These are phyloP conservation scores for Epichloe uncinata DNA, from an alignment of 2,329 filamentous ascomycete genomes.

Conservation along the genomic window DNA sequence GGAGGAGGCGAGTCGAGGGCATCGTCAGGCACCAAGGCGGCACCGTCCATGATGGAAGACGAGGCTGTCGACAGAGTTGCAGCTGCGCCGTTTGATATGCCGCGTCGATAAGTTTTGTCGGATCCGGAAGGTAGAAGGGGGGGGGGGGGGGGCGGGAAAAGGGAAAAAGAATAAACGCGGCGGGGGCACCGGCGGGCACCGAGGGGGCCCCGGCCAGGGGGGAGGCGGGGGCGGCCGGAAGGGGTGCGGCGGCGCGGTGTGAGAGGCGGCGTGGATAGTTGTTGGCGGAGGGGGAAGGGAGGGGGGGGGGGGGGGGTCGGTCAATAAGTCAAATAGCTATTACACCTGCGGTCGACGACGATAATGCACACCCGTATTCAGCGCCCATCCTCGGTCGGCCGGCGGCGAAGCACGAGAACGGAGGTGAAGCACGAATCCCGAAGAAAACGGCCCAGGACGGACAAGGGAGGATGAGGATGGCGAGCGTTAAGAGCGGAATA, in stretches of 20 bases:
- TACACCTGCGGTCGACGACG: constrained; percentile 14
- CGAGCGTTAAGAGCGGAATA: neutral
- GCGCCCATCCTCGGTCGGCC: constrained; percentile 20
- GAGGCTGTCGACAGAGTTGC: constrained; percentile 6
- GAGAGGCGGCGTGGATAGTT: too few species aligned
- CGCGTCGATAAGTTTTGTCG: neutral
- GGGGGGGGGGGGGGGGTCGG: neutral
- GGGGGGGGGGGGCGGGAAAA: too few species aligned
- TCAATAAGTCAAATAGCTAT: constrained; percentile 11
- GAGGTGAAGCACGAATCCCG: neutral
- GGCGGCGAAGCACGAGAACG: constrained; percentile 1
- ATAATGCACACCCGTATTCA: constrained; percentile 11
- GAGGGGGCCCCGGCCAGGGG: too few species aligned
- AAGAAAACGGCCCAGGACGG: neutral
- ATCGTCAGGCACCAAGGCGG: constrained; percentile 36
- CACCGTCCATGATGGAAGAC: constrained; percentile 34
- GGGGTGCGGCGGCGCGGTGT: too few species aligned
- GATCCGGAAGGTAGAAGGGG: neutral
- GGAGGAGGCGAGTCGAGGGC: constrained; percentile 51
- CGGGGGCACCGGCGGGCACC: too few species aligned
- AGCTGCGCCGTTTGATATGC: neutral
- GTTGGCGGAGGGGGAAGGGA: too few species aligned
- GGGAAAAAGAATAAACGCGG: too few species aligned
- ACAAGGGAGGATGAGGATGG: neutral
- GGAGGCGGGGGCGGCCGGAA: too few species aligned